phyloP scores from a whole-genome alignment of 2,329 filamentous ascomycete species.

The Sclerotinia spermophila region DNA sequence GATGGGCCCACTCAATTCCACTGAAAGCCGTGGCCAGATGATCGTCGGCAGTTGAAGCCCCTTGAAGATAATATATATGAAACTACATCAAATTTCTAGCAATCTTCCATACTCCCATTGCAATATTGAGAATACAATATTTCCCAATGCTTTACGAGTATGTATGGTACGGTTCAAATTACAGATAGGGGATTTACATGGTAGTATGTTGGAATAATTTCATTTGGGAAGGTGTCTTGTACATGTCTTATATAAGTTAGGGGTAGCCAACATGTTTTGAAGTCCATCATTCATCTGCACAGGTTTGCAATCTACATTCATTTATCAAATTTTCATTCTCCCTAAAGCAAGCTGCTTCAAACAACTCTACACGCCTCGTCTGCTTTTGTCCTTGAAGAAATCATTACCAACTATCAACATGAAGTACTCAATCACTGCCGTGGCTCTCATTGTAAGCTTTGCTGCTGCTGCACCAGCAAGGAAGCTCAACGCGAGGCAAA shows the following conservation, averaged over 20 bases:
- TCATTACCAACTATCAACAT: neutral
- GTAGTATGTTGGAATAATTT: neutral
- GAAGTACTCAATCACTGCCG: slow-evolving; percentile 2
- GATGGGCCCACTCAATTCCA: neutral
- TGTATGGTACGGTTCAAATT: neutral
- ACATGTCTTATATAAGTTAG: neutral
- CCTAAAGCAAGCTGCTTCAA: neutral
- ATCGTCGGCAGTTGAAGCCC: neutral
- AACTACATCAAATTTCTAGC: neutral
- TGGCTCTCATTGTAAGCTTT: neutral
- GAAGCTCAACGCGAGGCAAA: slow-evolving; percentile 8
- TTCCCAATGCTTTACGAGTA: too few species aligned
- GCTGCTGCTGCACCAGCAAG: slow-evolving; percentile 3
- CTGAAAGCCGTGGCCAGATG: neutral
- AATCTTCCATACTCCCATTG: neutral
- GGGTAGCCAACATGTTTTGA: neutral
- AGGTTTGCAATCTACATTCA: neutral
- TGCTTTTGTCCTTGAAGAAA: neutral
- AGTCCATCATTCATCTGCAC: neutral
- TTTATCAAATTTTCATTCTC: neutral
- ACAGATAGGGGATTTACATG: neutral
- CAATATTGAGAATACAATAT: neutral
- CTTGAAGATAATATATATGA: neutral
- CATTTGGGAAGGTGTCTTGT: neutral
- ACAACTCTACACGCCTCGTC: neutral